Evolutionary conservation across 345 rosid genomes (phyloP).

Genomic region (Sapria himalayana): DNA sequence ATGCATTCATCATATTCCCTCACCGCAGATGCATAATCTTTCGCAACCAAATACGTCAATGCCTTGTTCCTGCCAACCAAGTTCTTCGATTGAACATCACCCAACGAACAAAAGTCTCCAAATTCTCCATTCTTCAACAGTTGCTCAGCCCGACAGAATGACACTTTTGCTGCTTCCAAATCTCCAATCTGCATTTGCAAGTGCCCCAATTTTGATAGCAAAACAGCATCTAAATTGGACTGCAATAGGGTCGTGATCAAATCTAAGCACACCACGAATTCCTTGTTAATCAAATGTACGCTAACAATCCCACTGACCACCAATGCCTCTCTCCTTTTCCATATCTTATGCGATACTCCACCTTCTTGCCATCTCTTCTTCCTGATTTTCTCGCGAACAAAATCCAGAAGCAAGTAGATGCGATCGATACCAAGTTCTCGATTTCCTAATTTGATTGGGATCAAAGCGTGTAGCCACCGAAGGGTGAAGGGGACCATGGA

Average conservation of each 20-base stretch:
- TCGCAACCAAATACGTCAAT: slow-evolving; percentile 61
- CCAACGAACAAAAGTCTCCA: slow-evolving; percentile 12
- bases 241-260: slow-evolving; percentile 31
- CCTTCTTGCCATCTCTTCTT: slow-evolving; percentile 11
- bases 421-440: slow-evolving; percentile 64
- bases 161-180: slow-evolving; percentile 43
- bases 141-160: slow-evolving; percentile 36
- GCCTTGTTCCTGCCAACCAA: slow-evolving; percentile 71
- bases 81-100: slow-evolving; percentile 39
- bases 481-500: slow-evolving; percentile 88
- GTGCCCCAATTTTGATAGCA: slow-evolving; percentile 63
- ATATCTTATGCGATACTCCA: slow-evolving; percentile 20
- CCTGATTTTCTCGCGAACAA: slow-evolving; percentile 25
- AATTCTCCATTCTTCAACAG: slow-evolving; percentile 20
- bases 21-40: slow-evolving; percentile 79
- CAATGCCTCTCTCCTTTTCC: slow-evolving; percentile 53
- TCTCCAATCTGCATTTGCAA: slow-evolving; percentile 90
- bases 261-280: slow-evolving; percentile 44
- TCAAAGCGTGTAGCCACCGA: slow-evolving; percentile 59
- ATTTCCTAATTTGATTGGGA: slow-evolving; percentile 39
- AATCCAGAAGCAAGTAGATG: slow-evolving; percentile 42
- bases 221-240: slow-evolving; percentile 26
- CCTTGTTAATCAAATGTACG: slow-evolving; percentile 51
- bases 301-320: slow-evolving; percentile 50
- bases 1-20: slow-evolving; percentile 81